Conservation (phyloP, 768 basidiomycete genomes). For the Pilatotrama ljubarskyi region DNA sequence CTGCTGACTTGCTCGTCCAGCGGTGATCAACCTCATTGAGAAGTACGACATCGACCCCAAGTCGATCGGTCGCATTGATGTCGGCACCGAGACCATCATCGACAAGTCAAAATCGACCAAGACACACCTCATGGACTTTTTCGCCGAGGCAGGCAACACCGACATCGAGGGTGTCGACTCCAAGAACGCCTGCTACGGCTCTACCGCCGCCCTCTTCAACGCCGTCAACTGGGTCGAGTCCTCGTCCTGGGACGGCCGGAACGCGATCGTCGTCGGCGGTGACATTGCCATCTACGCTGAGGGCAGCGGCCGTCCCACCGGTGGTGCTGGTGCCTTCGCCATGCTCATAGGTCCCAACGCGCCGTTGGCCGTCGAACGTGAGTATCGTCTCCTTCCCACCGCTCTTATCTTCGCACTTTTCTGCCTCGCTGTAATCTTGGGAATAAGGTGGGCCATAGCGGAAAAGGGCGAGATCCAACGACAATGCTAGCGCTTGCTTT, state of each 20-base stretch:
- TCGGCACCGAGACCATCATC: slow-evolving; percentile 98
- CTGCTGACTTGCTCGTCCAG: slow-evolving; percentile 40
- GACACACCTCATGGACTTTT: slow-evolving; percentile 98
- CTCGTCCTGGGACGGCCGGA: slow-evolving; percentile 94
- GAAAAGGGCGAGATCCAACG: neutral
- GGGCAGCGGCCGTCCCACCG: slow-evolving; percentile 91
- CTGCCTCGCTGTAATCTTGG: neutral
- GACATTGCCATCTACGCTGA: slow-evolving; percentile 99
- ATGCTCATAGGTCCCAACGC: slow-evolving; percentile 96
- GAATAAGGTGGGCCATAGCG: slow-evolving; percentile 1
- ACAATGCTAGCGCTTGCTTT: neutral
- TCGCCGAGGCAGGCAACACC: slow-evolving; percentile 86
- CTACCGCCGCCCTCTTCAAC: slow-evolving; percentile 98
- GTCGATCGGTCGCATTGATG: slow-evolving; percentile 96
- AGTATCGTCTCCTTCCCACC: slow-evolving; percentile 38
- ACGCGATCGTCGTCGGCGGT: slow-evolving; percentile 94
- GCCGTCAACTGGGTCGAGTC: slow-evolving; percentile 98
- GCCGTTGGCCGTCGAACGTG: slow-evolving; percentile 92
- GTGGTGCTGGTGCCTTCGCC: slow-evolving; percentile 94
- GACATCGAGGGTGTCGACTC: slow-evolving; percentile 99
- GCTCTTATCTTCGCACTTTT: neutral
- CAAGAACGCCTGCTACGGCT: slow-evolving; percentile 99
- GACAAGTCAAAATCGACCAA: slow-evolving; percentile 99
- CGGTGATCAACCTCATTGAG: slow-evolving; percentile 83
- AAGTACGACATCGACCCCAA: slow-evolving; percentile 96